Base-by-base conservation (phyloP, 192 early-diverging fungal genomes). In the Coemansia sp. region DNA sequence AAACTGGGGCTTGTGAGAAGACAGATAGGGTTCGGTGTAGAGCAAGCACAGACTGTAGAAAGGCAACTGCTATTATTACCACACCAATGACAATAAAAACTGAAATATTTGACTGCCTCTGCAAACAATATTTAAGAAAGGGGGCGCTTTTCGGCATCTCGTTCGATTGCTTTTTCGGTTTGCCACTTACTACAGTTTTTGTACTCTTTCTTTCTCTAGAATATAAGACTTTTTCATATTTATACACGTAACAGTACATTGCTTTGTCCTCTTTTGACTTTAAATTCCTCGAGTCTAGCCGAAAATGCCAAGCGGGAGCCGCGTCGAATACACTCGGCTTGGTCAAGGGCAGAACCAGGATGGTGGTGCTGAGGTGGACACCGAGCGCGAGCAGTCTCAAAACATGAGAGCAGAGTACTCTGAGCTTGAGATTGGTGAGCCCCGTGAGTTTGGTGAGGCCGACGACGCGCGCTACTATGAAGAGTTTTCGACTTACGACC, bases 391-490 rank as follows among this genome's bases (percentile, higher is more conserved):
- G 17, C 39, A 40, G 9, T n/a, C 45, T 19, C 44, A 13, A 33
- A 43, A 45, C 24, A 18, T 39, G 10, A 33, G 42, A 21, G 56
- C 55, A 1, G 74, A 62, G 22, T 67, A 67, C 46, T 59, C 61
- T 8, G 74, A 71, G 74, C 61, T 71, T 8, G 68, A 62, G 27
- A 23, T 61, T 14, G 59, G 53, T 27, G 72, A 68, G 57, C 57
- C 50, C 21, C 34, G 42, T 11, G 52, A 18, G 14, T 70, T 77
- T 70, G 67, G 64, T 34, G 67, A 69, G 10, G 70, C 66, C 18
- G 70, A 73, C 27, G 73, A 77, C 38, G 73, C 34, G 41, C 73
- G 43, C 40, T 77, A 62, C 53, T 57, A 77, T 39, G 63, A 69
- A 17, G 59, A 77, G 67, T 77, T 77, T 53, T 30, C 67, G 0